These are phyloP conservation scores for Puccinellia tenuiflora DNA, from an alignment of 176 grass and related monocot species.

Conservation along the genomic window DNA sequence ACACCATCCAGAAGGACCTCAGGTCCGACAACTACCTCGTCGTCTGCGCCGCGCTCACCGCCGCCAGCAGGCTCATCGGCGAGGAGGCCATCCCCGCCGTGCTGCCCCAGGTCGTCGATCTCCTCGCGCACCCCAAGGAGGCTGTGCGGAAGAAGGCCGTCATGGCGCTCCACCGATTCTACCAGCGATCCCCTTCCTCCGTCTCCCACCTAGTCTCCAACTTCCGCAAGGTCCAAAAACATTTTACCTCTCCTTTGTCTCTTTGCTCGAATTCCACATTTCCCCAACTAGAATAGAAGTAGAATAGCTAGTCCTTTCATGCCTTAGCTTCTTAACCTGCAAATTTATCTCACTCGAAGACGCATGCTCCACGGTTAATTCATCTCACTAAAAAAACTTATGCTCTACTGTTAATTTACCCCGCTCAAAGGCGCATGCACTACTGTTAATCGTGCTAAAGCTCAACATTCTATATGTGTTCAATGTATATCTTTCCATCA, in stretches of 20 bases:
- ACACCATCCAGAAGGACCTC: constrained; percentile 99
- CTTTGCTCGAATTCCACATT: not conserved
- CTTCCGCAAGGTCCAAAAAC: constrained; percentile 70
- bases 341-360: not conserved
- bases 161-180: constrained; percentile 91
- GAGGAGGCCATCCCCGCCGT: constrained; percentile 98
- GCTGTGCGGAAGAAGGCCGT: constrained; percentile 95
- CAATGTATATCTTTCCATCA: not conserved
- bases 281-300: not conserved
- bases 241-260: not conserved
- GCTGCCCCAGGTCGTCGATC: constrained; percentile 88
- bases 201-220: constrained; percentile 92
- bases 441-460: not conserved
- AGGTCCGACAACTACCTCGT: constrained; percentile 93
- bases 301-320: not conserved
- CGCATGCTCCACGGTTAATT: not conserved
- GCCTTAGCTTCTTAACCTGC: not conserved
- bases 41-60: constrained; percentile 73
- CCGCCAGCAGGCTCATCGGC: constrained; percentile 79
- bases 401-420: not conserved
- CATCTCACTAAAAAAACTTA: not conserved
- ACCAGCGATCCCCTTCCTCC: constrained; percentile 80
- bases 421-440: not conserved
- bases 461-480: not conserved
- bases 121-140: constrained; percentile 87